Evolutionary conservation across 179 eudicot species (phyloP).

Genomic region (Carnegiea gigantea): DNA sequence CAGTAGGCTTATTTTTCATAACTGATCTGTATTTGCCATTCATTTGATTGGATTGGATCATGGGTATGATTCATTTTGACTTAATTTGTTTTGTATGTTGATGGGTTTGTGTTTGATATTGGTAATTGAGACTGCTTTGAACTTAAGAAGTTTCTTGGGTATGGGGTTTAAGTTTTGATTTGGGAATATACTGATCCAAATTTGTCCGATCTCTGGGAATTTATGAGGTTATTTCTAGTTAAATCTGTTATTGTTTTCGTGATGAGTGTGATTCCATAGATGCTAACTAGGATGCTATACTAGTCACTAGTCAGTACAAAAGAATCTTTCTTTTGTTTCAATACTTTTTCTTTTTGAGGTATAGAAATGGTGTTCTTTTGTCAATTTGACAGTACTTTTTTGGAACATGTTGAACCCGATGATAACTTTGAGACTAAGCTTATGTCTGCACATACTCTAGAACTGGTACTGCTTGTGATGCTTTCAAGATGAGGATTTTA

Average conservation of each 20-base stretch:
- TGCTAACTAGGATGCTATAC: neutral
- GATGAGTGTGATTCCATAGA: neutral
- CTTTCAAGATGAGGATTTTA: neutral
- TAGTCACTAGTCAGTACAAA: neutral
- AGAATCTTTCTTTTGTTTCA: neutral
- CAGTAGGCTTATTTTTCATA: neutral
- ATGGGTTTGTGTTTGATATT: neutral
- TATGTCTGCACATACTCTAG: neutral
- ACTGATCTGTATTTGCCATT: neutral
- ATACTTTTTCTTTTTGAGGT: neutral
- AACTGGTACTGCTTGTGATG: neutral
- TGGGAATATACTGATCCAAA: constrained; percentile 3
- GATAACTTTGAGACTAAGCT: neutral
- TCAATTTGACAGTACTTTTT: neutral
- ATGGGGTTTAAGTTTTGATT: neutral
- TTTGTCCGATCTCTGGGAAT: constrained; percentile 1
- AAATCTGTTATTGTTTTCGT: neutral
- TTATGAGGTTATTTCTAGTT: neutral
- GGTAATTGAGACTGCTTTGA: neutral
- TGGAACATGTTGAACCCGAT: neutral
- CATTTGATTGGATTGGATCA: neutral
- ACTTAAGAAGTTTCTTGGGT: neutral
- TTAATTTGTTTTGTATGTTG: neutral
- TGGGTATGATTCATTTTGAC: neutral
- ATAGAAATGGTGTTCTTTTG: neutral